These are phyloP conservation scores for Houttuynia cordata DNA, from an alignment of 164 flowering plant genomes.

Conservation along the genomic window DNA sequence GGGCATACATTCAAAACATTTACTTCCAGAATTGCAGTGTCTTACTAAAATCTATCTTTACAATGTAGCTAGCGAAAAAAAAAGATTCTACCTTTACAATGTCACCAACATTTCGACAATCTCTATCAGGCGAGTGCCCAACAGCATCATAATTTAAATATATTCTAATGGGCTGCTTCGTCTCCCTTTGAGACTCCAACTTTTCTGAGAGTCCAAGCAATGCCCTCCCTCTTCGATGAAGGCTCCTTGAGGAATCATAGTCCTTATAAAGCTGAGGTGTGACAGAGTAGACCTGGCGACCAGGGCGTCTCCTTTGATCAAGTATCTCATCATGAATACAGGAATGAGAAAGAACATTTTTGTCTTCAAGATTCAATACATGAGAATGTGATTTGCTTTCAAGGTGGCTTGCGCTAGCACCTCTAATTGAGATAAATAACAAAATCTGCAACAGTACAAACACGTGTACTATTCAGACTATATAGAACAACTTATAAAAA, in stretches of 20 bases:
- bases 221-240: constrained; percentile 51
- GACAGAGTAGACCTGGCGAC: constrained; percentile 73
- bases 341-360: constrained; percentile 59
- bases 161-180: constrained; percentile 76
- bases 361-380: constrained; percentile 17
- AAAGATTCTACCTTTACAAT: constrained; percentile 66
- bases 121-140: constrained; percentile 93
- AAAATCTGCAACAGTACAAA: constrained; percentile 34
- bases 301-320: constrained; percentile 80
- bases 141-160: constrained; percentile 97
- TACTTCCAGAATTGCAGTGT: no score
- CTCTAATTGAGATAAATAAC: constrained; percentile 13
- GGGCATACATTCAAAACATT: not conserved
- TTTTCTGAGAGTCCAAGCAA: constrained; percentile 39
- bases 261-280: constrained; percentile 75
- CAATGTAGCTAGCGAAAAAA: not conserved
- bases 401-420: constrained; percentile 18
- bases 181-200: constrained; percentile 23
- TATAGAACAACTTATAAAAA: not conserved
- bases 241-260: constrained; percentile 22
- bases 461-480: constrained; percentile 11
- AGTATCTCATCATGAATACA: constrained; percentile 96
- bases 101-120: constrained; percentile 74
- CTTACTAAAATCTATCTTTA: no score
- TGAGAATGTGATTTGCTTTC: constrained; percentile 16